Evolutionary conservation across 805 yeast species (phyloP), one percentile per base, ranked within the genome.

Genomic region (Starmerella potacharoeniae): DNA sequence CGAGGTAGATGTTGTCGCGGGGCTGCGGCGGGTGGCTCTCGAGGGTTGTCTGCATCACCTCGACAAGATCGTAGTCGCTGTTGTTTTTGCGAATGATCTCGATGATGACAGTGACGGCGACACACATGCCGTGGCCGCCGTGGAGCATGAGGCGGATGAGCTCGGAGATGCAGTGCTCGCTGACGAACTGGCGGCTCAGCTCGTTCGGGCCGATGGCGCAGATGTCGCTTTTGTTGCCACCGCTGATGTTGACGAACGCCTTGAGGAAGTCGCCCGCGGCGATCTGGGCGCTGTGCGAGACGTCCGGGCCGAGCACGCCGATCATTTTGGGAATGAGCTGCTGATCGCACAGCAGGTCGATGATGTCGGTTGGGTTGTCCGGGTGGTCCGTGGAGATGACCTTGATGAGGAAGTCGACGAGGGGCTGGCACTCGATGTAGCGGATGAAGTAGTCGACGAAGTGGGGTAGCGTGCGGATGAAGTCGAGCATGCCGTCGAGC

Each of bases 131-230:
- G 36, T 90, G 83, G 48, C 95, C 95, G 29, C 75, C 75, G 56
- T 73, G 64, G 54, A 91, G 77, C 86, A 93, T 93, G 59, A 86
- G 80, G 17, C 80, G 70, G 30, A 90, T 85, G 60, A 93, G 73
- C 57, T 77, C 76, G 56, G 77, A 73, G 62, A 89, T 77, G 57
- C 86, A 79, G 41, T 78, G 75, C 43, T 82, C 82, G 16, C 95
- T 83, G 13, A 90, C 97, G 35, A 93, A 75, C 68, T 91, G 91
- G 60, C 98, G 77, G 3, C 96, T 88, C 40, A 93, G 75, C 66
- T 88, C 96, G 66, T 93, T 93, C 1, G 98, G 97, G 1, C 98
- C 98, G 53, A 93, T 86, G 9, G 95, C 86, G 2, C 95, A 85
- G 59, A 86, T 90, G 56, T 88, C 88, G 46, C 88, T 85, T 56